These are phyloP conservation scores for Magnolia kwangsiensis DNA, from an alignment of 164 flowering plant genomes.

Conservation along the genomic window DNA sequence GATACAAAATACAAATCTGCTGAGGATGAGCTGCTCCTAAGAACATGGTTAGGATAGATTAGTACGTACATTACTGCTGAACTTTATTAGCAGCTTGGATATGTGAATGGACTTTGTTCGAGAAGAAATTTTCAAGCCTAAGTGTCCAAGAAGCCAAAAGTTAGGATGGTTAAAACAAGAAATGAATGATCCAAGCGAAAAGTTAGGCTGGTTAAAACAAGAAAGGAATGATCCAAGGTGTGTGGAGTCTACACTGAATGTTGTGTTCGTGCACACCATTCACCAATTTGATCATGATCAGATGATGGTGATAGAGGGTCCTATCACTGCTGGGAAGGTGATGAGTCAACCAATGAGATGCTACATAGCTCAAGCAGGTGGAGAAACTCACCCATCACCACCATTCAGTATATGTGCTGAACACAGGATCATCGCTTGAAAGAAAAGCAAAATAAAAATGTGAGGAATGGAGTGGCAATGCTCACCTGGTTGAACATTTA, in stretches of 20 bases:
- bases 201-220: neutral
- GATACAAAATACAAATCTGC: too few species aligned
- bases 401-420: neutral
- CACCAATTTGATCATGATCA: neutral
- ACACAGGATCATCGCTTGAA: neutral
- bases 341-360: neutral
- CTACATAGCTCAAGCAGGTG: neutral
- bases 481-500: constrained; percentile 82
- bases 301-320: neutral
- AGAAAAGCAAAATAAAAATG: neutral
- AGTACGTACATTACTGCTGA: constrained; percentile 30
- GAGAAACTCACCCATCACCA: neutral
- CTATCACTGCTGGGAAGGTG: neutral
- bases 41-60: too few species aligned
- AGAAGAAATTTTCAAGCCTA: constrained; percentile 79
- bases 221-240: neutral
- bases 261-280: neutral
- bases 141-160: constrained; percentile 5
- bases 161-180: neutral
- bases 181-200: neutral
- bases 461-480: constrained; percentile 3
- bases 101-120: constrained; percentile 65
- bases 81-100: constrained; percentile 58
- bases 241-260: too few species aligned
- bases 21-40: too few species aligned